Evolutionary conservation across 768 basidiomycete genomes (phyloP), one percentile per base, ranked within the genome.

Genomic region (Mrakia frigida): DNA sequence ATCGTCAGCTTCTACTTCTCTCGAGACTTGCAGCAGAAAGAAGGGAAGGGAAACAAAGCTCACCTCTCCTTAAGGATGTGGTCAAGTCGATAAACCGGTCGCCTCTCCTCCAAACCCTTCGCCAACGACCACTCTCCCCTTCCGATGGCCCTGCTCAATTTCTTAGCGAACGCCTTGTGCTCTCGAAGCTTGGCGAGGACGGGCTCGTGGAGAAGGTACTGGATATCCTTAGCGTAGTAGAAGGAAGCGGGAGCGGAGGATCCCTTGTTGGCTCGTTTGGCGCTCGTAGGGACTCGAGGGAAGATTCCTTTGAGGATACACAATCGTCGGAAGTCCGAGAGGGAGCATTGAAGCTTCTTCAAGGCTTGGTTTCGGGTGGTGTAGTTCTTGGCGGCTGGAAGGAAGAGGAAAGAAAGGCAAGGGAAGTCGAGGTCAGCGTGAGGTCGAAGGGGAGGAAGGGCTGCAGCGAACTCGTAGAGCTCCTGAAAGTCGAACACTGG

Each of bases 141-240:
- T 33, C 96, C 97, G 59, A 99, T 86, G 14, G 97, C 96, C 75
- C 92, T 88, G 65, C 93, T 90, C 63, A 99, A 88, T 84, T 97
- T 97, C 85, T 98, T 98, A 2, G 97, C 95, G 80, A 98, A 98
- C 1, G 94, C 90, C 83, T 99, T 99, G 86, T 99, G 97, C 82
- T 98, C 94, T 81, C 97, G 87, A 70, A 99, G 87, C 83, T 93
- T 97, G 83, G 89, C 90, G 35, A 99, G 86, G 16, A 98, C 90
- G 1, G 97, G 97, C 82, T 99, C 97, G 83, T 99, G 97, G 6
- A 93, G 90, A 46, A 99, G 89, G 84, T 96, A 98, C 75, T 92
- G 92, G 79, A 99, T 96, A 82, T 99, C 97, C 85, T 99, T 99
- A 37, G 92, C 86, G 83, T 98, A 98, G 85, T 99, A 99, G 85